A percentile compares a stretch with the other conserved stretches of the same genome.
Evolutionary conservation across 768 basidiomycete species (phyloP).

Genomic region (Lactifluus pinguis): DNA sequence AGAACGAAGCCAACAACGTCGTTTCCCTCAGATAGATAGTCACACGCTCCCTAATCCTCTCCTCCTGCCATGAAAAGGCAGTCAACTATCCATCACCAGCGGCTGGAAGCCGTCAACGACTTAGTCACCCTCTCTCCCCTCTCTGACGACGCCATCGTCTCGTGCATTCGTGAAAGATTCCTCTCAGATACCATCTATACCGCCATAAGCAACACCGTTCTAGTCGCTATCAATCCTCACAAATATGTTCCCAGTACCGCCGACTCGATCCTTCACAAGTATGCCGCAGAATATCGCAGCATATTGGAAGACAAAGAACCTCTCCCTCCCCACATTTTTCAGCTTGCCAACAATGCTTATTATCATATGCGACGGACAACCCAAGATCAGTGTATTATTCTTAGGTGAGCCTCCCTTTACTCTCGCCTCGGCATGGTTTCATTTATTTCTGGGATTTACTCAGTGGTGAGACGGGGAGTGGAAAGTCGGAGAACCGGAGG

Average conservation of each 20-base stretch:
- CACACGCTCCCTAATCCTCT: conserved; percentile 4
- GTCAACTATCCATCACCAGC: conserved; percentile 48
- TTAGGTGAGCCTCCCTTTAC: conserved; percentile 49
- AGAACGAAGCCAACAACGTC: background rate
- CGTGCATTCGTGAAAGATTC: conserved; percentile 80
- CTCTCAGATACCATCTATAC: conserved; percentile 81
- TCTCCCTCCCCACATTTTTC: conserved; percentile 84
- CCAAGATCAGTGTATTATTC: conserved; percentile 85
- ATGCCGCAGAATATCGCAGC: conserved; percentile 78
- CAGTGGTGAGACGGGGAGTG: conserved; percentile 88
- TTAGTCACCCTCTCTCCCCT: conserved; percentile 55
- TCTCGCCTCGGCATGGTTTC: background rate
- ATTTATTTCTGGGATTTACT: background rate
- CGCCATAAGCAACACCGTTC: conserved; percentile 52
- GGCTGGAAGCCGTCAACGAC: conserved; percentile 65
- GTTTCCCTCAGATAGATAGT: background rate
- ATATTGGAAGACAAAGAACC: conserved; percentile 50
- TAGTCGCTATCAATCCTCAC: conserved; percentile 90
- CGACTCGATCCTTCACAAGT: conserved; percentile 77
- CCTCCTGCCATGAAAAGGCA: conserved; percentile 33
- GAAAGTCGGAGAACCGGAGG: conserved; percentile 86
- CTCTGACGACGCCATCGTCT: conserved; percentile 78
- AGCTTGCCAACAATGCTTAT: conserved; percentile 84
- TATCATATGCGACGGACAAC: conserved; percentile 93
- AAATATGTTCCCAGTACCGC: conserved; percentile 80